Evolutionary conservation across 192 early-diverging fungal species (phyloP).

Genomic region (Rhizophagus sp.): DNA sequence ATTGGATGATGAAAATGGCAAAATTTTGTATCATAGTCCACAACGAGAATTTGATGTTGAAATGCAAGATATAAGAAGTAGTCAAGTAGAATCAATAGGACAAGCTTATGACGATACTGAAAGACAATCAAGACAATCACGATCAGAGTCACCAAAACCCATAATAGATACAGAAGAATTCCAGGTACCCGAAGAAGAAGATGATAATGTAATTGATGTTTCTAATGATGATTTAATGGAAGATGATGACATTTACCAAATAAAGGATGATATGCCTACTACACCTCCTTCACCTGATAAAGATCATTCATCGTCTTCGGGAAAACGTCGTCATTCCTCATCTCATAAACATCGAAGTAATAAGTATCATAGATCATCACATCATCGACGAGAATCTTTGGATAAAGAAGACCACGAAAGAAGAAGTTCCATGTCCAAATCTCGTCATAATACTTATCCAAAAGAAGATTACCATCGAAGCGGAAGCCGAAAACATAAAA

Average conservation of each 20-base stretch:
- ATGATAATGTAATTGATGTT: conserved; percentile 20
- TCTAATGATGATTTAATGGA: conserved; percentile 5
- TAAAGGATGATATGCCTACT: not conserved
- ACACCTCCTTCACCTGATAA: conserved; percentile 10
- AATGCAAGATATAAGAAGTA: not conserved
- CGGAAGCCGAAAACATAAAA: conserved; percentile 10
- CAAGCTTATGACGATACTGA: conserved; percentile 4
- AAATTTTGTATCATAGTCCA: not conserved
- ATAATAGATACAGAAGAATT: conserved; percentile 7
- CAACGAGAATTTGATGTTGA: not conserved
- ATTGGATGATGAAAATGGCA: not conserved
- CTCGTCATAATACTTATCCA: not conserved
- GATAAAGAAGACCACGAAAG: conserved; percentile 16
- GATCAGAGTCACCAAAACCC: not conserved
- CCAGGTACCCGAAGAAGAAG: not conserved
- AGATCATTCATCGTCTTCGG: not conserved
- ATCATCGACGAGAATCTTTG: conserved; percentile 15
- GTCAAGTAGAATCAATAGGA: not conserved
- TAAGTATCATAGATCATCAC: conserved; percentile 16
- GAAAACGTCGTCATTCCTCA: conserved; percentile 19
- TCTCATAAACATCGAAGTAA: conserved; percentile 1
- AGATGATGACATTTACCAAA: not conserved
- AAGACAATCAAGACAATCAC: not conserved
- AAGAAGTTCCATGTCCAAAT: conserved; percentile 1
- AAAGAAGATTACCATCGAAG: conserved; percentile 21